Base-by-base conservation (phyloP, 805 yeast species). In the Wickerhamomyces mucosus region DNA sequence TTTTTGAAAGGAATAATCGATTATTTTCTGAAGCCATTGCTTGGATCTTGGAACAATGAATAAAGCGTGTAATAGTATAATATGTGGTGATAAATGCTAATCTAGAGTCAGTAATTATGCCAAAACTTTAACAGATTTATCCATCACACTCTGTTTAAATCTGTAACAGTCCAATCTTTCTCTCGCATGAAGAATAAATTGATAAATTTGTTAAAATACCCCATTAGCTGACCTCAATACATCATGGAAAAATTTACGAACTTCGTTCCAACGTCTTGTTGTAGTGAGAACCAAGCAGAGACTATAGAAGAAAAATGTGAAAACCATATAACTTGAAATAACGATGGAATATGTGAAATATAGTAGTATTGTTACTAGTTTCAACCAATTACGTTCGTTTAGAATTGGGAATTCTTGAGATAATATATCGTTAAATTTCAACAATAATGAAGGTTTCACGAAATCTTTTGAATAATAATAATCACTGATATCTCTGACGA, bases 251-350 rank as follows among this genome's bases (percentile, higher is more conserved):
- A 30, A 30, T 14, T 15, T 18, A 4, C 12, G 7, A 4, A 30
- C 20, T 11, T 30, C 26, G 11, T 18, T 17, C 41, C 45, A 41
- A 27, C 43, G 26, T 28, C 45, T 33, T 24, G 35, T 30, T 7
- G 38, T 32, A 2, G 45, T 43, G 12, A 41, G 21, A 10, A 28
- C 28, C 18, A 43, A 21, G 19, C 45, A 39, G 19, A 39, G 18
- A 18, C 35, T 31, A 26, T 31, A 41, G 31, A 43, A 43, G 15
- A 35, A 3, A 7, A 27, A 36, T 4, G 38, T 34, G 32, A 41
- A 34, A n/a, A 41, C 28, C 19, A 43, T 34, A 33, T 43, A 43
- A 6, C 41, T 28, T 4, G 45, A 40, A 30, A 31, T 34, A 4
- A 26, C 19, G 7, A 35, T 15, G 3, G 47, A 37, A 22, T 43